Base-by-base conservation (phyloP, 805 yeast genomes). In the Candida ponderosae region DNA sequence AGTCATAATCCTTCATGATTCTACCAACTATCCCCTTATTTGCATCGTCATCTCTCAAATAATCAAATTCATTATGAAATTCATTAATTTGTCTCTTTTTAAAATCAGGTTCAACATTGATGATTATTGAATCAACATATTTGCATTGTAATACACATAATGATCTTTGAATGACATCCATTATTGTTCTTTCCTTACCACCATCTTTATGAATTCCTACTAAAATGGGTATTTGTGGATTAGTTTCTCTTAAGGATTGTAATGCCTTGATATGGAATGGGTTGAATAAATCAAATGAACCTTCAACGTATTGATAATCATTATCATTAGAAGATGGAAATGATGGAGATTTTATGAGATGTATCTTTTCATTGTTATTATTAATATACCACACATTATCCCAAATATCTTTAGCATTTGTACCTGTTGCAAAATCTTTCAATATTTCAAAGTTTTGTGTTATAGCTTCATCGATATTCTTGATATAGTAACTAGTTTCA, bases 271-370 rank as follows among this genome's bases (percentile, higher is more conserved):
- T 85, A 56, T 93, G 97, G 17, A 95, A 97, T 17, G 95, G 88
- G 57, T 87, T 88, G 62, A 93, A 89, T 38, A 93, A 67, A 58
- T 93, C 98, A 63, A 89, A 93, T 1, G 83, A 82, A 11, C 97
- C 97, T 45, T 77, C 82, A 15, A 86, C 70, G 51, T 82, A 86
- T 35, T 65, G 65, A 13, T 69, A 35, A 28, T 46, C 35, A 42
- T 37, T 43, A n/a, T n/a, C n/a, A n/a, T n/a, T n/a, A n/a, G n/a
- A n/a, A n/a, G n/a, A n/a, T n/a, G n/a, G n/a, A n/a, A n/a, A n/a
- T n/a, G n/a, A n/a, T n/a, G n/a, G n/a, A n/a, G n/a, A n/a, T n/a
- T n/a, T n/a, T n/a, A n/a, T n/a, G n/a, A n/a, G n/a, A n/a, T n/a
- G n/a, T n/a, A n/a, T 35, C 26, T 45, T 35, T 2, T 44, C 44